These are phyloP conservation scores for Phytophthora agathidicida DNA, from an alignment of 352 stramenopile species.

Conservation along the genomic window DNA sequence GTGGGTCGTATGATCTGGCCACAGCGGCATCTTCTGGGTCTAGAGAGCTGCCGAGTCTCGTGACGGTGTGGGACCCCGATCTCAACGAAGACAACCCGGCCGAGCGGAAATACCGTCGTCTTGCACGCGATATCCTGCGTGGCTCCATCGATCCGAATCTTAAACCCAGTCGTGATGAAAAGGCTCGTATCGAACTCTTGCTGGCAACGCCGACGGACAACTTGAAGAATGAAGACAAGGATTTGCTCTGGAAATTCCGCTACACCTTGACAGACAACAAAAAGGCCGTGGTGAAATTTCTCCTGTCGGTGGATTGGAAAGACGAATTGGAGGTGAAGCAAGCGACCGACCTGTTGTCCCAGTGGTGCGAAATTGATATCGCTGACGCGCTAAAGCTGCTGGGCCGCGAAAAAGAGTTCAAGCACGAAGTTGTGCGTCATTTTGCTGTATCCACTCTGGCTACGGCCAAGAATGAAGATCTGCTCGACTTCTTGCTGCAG, in stretches of 20 bases:
- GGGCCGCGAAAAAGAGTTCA: constrained; percentile 90
- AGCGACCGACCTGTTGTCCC: constrained; percentile 76
- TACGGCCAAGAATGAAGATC: constrained; percentile 96
- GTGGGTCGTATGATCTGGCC: constrained; percentile 55
- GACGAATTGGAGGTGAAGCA: constrained; percentile 97
- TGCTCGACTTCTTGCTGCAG: constrained; percentile 98
- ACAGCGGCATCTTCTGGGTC: constrained; percentile 30
- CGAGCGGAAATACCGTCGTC: constrained; percentile 98
- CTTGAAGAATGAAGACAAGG: constrained; percentile 92
- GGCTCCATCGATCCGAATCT: constrained; percentile 97
- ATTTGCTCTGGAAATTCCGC: constrained; percentile 96
- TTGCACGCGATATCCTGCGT: constrained; percentile 95
- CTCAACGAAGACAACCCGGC: constrained; percentile 91
- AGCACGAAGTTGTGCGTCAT: constrained; percentile 92
- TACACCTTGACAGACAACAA: constrained; percentile 96
- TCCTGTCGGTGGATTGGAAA: constrained; percentile 98
- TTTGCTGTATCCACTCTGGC: constrained; percentile 97
- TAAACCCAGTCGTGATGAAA: constrained; percentile 96
- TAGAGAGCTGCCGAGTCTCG: constrained; percentile 53
- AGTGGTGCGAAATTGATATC: constrained; percentile 95
- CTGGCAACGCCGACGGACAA: constrained; percentile 94
- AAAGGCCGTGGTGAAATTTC: constrained; percentile 97
- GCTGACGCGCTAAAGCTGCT: constrained; percentile 98
- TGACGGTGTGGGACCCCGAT: constrained; percentile 87
- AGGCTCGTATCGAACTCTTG: constrained; percentile 92